phyloP scores from a whole-genome alignment of 768 basidiomycete genomes.

The Leccinum longicurvipes region DNA sequence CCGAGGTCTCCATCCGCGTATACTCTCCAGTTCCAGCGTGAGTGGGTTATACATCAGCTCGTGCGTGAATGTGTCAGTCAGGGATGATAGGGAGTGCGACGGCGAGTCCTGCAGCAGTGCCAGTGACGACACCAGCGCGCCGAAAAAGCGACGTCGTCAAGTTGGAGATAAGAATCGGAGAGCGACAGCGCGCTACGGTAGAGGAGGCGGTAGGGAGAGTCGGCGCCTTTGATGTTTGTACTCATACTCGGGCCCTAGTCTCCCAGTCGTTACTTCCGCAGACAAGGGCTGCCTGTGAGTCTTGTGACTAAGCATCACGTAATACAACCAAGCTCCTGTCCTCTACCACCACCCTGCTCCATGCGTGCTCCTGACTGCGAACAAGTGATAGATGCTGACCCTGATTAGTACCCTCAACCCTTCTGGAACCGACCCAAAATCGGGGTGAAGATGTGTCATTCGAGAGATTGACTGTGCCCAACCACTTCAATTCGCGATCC shows the following conservation, averaged over 20 bases:
- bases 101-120: constrained; percentile 28
- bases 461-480: not conserved
- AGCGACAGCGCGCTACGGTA: constrained; percentile 74
- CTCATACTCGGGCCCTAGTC: too few species aligned
- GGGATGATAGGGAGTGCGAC: constrained; percentile 7
- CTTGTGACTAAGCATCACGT: too few species aligned
- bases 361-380: too few species aligned
- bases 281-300: too few species aligned
- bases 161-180: constrained; percentile 68
- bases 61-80: constrained; percentile 23
- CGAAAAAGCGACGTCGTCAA: constrained; percentile 72
- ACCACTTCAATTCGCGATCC: too few species aligned
- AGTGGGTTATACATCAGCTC: constrained; percentile 66
- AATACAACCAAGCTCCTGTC: too few species aligned
- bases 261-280: too few species aligned
- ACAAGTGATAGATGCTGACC: too few species aligned
- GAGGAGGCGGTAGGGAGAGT: too few species aligned
- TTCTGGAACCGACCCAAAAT: not conserved
- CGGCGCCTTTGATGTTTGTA: too few species aligned
- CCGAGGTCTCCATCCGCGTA: constrained; percentile 76
- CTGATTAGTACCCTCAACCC: too few species aligned
- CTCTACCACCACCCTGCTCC: too few species aligned
- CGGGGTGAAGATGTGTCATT: not conserved
- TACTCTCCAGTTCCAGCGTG: constrained; percentile 71
- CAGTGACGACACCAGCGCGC: constrained; percentile 41